phyloP scores from a whole-genome alignment of 1,284 basidiomycete species.

The Puccinia triticina region DNA sequence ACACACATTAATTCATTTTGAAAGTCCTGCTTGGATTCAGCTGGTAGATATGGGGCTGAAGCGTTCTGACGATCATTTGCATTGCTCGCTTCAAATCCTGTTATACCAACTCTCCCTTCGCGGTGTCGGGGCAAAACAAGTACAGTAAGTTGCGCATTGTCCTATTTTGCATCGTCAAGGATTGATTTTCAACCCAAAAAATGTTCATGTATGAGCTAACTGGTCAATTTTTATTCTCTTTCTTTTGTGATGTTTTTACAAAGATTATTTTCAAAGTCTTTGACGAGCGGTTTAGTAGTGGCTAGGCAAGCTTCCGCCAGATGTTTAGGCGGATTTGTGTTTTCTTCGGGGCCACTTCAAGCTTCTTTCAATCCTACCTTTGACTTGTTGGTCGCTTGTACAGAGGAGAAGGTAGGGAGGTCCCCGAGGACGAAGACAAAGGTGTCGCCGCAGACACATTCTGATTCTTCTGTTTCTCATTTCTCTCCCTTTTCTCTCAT shows the following conservation, averaged over 20 bases:
- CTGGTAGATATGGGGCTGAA: conserved; percentile 34
- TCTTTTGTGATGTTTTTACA: not conserved
- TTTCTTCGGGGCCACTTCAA: not conserved
- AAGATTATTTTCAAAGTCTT: conserved; percentile 22
- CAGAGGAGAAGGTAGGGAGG: conserved; percentile 29
- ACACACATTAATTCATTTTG: too few relatives aligned
- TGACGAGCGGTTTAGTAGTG: conserved; percentile 24
- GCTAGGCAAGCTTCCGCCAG: conserved; percentile 40
- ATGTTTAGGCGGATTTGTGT: conserved; percentile 38
- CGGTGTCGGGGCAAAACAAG: conserved; percentile 21
- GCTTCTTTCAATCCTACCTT: conserved; percentile 21
- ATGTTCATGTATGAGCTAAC: too few relatives aligned
- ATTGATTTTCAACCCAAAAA: not conserved
- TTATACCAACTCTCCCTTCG: conserved; percentile 23
- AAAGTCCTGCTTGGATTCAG: conserved; percentile 34
- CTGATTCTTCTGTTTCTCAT: too few relatives aligned
- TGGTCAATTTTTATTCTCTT: too few relatives aligned
- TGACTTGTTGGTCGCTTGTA: conserved; percentile 3
- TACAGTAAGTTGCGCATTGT: conserved; percentile 21
- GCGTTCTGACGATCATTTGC: conserved; percentile 41
- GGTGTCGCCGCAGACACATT: too few relatives aligned
- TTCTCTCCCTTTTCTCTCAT: too few relatives aligned
- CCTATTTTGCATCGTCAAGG: not conserved
- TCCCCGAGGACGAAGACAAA: too few relatives aligned
- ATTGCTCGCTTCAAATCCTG: conserved; percentile 21